Base-by-base conservation (phyloP, 768 basidiomycete species). In the Rhodosporidiobolus sp. region DNA sequence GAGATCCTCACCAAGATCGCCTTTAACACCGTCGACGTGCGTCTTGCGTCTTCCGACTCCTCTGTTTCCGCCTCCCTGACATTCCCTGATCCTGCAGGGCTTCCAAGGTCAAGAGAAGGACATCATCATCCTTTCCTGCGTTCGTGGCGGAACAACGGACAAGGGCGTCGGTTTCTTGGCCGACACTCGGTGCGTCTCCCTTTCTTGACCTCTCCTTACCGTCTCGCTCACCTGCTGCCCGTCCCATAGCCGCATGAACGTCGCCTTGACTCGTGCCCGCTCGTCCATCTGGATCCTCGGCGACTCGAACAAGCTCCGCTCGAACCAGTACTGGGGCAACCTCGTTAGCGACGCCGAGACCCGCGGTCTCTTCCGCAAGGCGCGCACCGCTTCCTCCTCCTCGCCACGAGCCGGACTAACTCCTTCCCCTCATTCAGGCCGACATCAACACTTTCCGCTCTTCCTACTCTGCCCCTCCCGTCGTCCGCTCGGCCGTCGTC, bases 81-180 rank as follows among this genome's bases (percentile, higher is more conserved):
- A 3, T 22, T 22, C 0, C 22, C 28, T 49, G 17, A 2, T 30
- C 19, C 61, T 17, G 28, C 65, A 99, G 81, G 96, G 95, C 17
- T 98, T 98, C 79, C 96, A 99, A 81, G 96, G 96, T 59, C 96
- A 99, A 83, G 96, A 99, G 81, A 99, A 99, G 80, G 92, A 95
- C 77, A 87, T 99, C 64, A 95, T 99, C 82, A 97, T 99, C 75
- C 85, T 99, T 28, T 98, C 96, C 6, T 96, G 94, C 80, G 96
- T 98, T 28, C 88, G 96, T 73, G 90, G 93, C 17, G 94, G 96
- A 10, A 88, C 91, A 26, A 68, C 67, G 20, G 89, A 90, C n/a
- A 85, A 86, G 68, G 86, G 84, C 0, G 87, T 98, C 65, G 96
- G 96, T 69, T 98, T 98, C 84, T 85, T 98, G 77, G 86, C 88